Percentiles rank a stretch among this genome's conserved stretches.
These are phyloP conservation scores for Erodium texanum DNA, from an alignment of 441 rosid species.

Conservation along the genomic window DNA sequence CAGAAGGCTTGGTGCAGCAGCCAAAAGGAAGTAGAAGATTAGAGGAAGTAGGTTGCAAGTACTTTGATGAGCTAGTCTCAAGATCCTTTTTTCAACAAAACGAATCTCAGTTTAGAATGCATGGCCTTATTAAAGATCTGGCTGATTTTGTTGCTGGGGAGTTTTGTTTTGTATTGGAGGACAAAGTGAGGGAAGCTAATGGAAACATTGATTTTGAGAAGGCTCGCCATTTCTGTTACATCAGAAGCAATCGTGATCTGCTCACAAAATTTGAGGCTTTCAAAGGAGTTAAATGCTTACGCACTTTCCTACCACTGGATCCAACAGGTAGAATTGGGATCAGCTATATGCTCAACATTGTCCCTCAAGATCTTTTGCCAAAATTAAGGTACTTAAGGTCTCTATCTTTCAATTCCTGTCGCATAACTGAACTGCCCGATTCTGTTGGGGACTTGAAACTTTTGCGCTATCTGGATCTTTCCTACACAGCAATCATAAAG, in stretches of 20 bases:
- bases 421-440: constrained; percentile 19
- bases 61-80: constrained; percentile 21
- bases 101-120: constrained; percentile 18
- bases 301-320: constrained; percentile 28
- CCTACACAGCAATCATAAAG: constrained; percentile 18
- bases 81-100: constrained; percentile 20
- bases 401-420: constrained; percentile 21
- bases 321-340: constrained; percentile 12
- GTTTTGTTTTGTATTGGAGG: constrained; percentile 20
- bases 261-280: constrained; percentile 17
- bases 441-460: constrained; percentile 28
- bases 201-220: constrained; percentile 1
- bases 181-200: constrained; percentile 2
- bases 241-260: constrained; percentile 6
- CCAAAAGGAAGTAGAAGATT: constrained; percentile 3
- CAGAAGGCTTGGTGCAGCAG: constrained; percentile 24
- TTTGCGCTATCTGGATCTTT: constrained; percentile 27
- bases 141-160: constrained; percentile 27
- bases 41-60: constrained; percentile 22
- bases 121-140: constrained; percentile 25
- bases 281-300: constrained; percentile 15
- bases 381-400: constrained; percentile 20
- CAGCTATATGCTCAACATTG: constrained; percentile 15
- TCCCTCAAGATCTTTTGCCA: constrained; percentile 11
- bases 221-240: constrained; percentile 28